These are phyloP conservation scores for Debaryomyces fabryi DNA, from an alignment of 1,139 yeast species.

Conservation along the genomic window DNA sequence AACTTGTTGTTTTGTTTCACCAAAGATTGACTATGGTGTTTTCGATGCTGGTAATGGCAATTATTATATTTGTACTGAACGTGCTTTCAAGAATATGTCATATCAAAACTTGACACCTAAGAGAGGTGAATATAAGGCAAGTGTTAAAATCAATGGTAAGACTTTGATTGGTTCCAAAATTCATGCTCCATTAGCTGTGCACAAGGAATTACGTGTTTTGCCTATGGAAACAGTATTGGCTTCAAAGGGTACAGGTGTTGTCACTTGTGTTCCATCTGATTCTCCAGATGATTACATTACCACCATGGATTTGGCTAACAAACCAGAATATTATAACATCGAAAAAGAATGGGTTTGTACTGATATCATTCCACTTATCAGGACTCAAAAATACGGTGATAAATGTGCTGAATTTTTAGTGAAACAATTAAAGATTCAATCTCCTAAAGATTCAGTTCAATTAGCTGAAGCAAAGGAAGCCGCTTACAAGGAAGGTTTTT, in stretches of 20 bases:
- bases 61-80: conserved; percentile 85
- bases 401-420: conserved; percentile 84
- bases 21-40: conserved; percentile 89
- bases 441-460: conserved; percentile 88
- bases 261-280: conserved; percentile 97
- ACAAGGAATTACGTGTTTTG: conserved; percentile 74
- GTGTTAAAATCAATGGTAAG: conserved; percentile 65
- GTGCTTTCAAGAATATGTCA: conserved; percentile 98
- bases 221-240: conserved; percentile 99
- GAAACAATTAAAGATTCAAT: conserved; percentile 85
- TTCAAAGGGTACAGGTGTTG: conserved; percentile 97
- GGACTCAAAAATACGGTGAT: conserved; percentile 86
- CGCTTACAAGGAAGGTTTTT: conserved; percentile 96
- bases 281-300: conserved; percentile 97
- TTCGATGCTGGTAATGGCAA: conserved; percentile 81
- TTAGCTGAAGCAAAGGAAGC: conserved; percentile 91
- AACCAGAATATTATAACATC: conserved; percentile 88
- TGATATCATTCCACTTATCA: conserved; percentile 73
- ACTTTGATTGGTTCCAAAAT: conserved; percentile 84
- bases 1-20: conserved; percentile 96
- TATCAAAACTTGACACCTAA: conserved; percentile 90
- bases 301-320: conserved; percentile 77
- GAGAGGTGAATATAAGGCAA: conserved; percentile 76
- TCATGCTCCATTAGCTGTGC: conserved; percentile 78
- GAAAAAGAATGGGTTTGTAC: conserved; percentile 83